phyloP scores from a whole-genome alignment of 1,284 basidiomycete species.

The Phellopilus nigrolimitatus region DNA sequence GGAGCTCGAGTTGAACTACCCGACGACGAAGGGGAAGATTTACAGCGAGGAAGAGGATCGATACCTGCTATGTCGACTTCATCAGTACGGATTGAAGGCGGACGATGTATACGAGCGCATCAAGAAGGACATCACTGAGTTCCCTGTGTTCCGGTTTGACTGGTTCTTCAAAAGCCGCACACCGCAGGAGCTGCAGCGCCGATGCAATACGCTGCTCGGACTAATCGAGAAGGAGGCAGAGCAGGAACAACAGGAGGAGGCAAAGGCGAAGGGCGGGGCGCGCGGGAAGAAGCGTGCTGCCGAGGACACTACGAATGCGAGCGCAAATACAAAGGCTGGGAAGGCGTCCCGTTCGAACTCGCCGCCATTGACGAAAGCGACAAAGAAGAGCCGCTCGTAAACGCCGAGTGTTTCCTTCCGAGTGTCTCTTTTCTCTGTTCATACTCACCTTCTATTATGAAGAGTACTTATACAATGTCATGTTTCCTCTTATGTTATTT shows the following conservation, averaged over 20 bases:
- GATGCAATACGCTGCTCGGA: conserved; percentile 85
- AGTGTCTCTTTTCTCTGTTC: not conserved
- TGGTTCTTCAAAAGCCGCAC: conserved; percentile 99
- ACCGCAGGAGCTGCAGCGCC: conserved; percentile 83
- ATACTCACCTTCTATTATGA: not conserved
- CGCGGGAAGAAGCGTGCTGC: conserved; percentile 35
- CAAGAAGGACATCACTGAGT: conserved; percentile 94
- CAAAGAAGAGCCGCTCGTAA: conserved; percentile 13
- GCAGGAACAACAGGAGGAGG: conserved; percentile 57
- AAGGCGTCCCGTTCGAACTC: conserved; percentile 16
- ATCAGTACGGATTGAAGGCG: conserved; percentile 87
- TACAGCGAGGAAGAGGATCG: conserved; percentile 97
- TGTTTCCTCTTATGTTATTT: not conserved
- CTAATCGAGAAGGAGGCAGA: conserved; percentile 93
- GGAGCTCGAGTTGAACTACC: conserved; percentile 90
- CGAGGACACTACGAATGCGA: not conserved
- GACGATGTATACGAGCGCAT: conserved; percentile 96
- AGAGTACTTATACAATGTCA: not conserved
- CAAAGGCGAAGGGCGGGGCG: conserved; percentile 49
- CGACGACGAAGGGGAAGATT: conserved; percentile 92
- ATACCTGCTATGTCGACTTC: conserved; percentile 88
- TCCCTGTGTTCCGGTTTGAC: conserved; percentile 95
- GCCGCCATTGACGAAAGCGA: conserved; percentile 14
- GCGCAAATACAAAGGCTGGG: conserved; percentile 2
- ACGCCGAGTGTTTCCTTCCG: not conserved